phyloP scores from a whole-genome alignment of 148 eudicot species.

The Rhododendron molle region DNA sequence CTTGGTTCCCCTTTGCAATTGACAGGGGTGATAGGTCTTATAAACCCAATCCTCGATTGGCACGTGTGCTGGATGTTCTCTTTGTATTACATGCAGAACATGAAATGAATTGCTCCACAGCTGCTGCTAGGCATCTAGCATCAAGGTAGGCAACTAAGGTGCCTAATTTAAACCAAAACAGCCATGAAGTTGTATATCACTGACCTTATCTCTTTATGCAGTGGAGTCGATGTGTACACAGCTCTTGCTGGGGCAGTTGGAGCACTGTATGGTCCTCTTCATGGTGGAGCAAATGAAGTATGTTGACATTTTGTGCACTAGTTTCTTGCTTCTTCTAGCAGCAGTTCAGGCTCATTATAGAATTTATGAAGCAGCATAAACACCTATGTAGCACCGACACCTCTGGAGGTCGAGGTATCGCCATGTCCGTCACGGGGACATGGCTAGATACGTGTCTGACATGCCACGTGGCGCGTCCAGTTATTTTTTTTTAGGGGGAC shows the following conservation, averaged over 20 bases:
- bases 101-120: slow-evolving; percentile 99
- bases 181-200: background rate
- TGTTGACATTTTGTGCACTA: background rate
- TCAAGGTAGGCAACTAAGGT: slow-evolving; percentile 56
- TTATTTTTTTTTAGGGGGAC: background rate
- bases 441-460: too few species aligned
- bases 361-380: background rate
- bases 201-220: slow-evolving; percentile 27
- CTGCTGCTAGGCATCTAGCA: slow-evolving; percentile 98
- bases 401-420: too few species aligned
- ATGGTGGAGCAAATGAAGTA: slow-evolving; percentile 99
- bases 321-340: background rate
- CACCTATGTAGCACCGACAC: too few species aligned
- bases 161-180: slow-evolving; percentile 2
- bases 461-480: too few species aligned
- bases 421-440: too few species aligned
- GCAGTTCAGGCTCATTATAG: background rate
- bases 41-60: slow-evolving; percentile 91
- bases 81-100: slow-evolving; percentile 97
- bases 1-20: slow-evolving; percentile 6
- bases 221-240: slow-evolving; percentile 99
- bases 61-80: slow-evolving; percentile 87
- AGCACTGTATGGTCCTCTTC: slow-evolving; percentile 98
- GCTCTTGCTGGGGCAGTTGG: slow-evolving; percentile 99
- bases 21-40: slow-evolving; percentile 84